A percentile compares a stretch with the other conserved stretches of the same genome.
phyloP scores from a whole-genome alignment of 176 grass and related monocot species.

The Urochloa ruziziensis region DNA sequence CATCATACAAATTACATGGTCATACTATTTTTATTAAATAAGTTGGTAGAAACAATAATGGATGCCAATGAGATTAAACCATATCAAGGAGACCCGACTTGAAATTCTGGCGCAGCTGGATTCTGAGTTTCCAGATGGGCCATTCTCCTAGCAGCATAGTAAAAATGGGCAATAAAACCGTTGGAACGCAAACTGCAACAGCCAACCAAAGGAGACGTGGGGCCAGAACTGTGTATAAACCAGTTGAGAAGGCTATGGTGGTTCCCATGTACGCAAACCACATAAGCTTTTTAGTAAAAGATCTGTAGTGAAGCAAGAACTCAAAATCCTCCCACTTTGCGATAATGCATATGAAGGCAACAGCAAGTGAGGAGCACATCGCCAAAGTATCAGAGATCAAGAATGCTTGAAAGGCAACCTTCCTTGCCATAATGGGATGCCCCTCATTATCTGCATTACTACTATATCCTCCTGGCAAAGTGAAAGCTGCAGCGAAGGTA shows the following conservation, averaged over 20 bases:
- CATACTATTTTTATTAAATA: background rate
- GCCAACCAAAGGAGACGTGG: background rate
- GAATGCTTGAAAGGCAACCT: too few relatives aligned
- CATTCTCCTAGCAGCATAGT: constrained; percentile 1
- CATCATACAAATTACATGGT: background rate
- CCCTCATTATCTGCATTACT: too few relatives aligned
- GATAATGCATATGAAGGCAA: constrained; percentile 28
- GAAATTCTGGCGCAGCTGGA: background rate
- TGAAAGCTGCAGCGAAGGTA: background rate
- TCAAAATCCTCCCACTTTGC: constrained; percentile 30
- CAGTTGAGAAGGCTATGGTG: background rate
- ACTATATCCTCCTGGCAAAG: too few relatives aligned
- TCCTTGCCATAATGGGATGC: too few relatives aligned
- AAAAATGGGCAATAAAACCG: background rate
- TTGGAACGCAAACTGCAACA: background rate
- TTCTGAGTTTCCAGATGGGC: background rate
- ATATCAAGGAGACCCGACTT: background rate
- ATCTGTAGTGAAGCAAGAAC: constrained; percentile 32
- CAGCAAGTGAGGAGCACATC: background rate
- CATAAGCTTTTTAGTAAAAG: constrained; percentile 21
- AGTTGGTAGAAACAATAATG: background rate
- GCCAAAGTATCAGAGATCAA: background rate
- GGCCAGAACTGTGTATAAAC: background rate
- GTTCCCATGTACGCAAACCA: constrained; percentile 19
- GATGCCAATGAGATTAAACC: background rate